These are phyloP conservation scores for Aphanomyces invadans DNA, from an alignment of 352 stramenopile species.

Conservation along the genomic window DNA sequence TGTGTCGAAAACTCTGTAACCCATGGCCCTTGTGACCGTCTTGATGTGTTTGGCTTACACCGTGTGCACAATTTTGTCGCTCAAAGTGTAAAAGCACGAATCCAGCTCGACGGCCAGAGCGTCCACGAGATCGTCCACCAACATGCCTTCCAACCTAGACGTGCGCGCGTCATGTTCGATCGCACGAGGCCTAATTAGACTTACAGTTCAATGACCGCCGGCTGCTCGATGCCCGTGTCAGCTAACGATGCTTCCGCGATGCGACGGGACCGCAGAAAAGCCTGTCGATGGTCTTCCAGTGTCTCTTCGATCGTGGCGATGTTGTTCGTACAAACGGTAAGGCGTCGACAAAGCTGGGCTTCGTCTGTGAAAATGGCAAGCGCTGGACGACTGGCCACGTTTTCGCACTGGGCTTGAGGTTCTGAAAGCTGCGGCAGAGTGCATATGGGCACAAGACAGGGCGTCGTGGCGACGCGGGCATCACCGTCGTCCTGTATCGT, in stretches of 20 bases:
- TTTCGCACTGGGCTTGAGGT: too few relatives aligned
- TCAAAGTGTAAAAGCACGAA: constrained; percentile 6
- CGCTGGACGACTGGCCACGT: too few relatives aligned
- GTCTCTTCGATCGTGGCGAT: background rate
- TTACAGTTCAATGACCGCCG: constrained; percentile 19
- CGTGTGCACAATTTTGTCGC: constrained; percentile 7
- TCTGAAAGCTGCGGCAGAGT: too few relatives aligned
- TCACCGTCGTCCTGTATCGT: background rate
- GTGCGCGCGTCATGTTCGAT: background rate
- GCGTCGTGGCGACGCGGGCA: too few relatives aligned
- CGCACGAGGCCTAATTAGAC: background rate
- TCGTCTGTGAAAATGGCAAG: background rate
- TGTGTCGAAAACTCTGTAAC: too few relatives aligned
- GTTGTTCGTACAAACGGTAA: background rate
- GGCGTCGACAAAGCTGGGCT: too few relatives aligned
- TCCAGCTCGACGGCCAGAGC: background rate
- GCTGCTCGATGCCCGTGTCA: constrained; percentile 7
- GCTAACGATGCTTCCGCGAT: constrained; percentile 7
- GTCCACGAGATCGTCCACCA: constrained; percentile 8
- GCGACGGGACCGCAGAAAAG: background rate
- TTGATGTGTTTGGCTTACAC: background rate
- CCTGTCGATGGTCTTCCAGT: background rate
- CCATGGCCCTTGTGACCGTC: too few relatives aligned
- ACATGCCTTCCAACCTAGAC: constrained; percentile 9
- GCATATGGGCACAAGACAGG: too few relatives aligned